Evolutionary conservation across 1,284 basidiomycete species (phyloP).

Genomic region (Tilletia caries): DNA sequence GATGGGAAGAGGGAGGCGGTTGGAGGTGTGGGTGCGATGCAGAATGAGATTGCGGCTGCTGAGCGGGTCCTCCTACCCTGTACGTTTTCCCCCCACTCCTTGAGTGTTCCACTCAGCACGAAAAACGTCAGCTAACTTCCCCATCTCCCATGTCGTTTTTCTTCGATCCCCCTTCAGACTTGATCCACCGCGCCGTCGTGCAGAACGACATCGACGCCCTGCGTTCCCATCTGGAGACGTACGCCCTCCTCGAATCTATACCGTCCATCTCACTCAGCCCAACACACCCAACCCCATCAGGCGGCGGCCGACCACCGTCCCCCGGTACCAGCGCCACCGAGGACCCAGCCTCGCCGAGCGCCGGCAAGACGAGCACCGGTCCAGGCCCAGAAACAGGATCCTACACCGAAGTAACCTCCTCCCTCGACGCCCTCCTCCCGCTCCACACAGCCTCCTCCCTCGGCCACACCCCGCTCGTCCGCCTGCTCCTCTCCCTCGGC

Average conservation of each 20-base stretch:
- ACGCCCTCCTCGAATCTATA: constrained; percentile 16
- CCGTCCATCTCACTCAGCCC: neutral
- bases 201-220: constrained; percentile 27
- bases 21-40: neutral
- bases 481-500: constrained; percentile 63
- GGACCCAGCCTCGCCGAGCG: too few species aligned
- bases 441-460: constrained; percentile 76
- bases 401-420: constrained; percentile 7
- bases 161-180: constrained; percentile 9
- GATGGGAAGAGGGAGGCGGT: neutral
- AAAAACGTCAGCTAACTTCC: too few species aligned
- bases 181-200: constrained; percentile 32
- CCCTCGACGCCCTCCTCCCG: constrained; percentile 59
- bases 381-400: too few species aligned
- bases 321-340: too few species aligned
- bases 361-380: too few species aligned
- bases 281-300: too few species aligned
- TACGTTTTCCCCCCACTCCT: too few species aligned
- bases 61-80: constrained; percentile 2
- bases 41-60: neutral
- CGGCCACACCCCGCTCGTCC: constrained; percentile 63
- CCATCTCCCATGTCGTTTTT: too few species aligned
- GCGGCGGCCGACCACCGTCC: too few species aligned
- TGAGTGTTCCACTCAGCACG: too few species aligned
- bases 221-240: constrained; percentile 31